These are phyloP conservation scores for Chlorella sp. DNA, from an alignment of 139 green algal genomes.

Conservation along the genomic window DNA sequence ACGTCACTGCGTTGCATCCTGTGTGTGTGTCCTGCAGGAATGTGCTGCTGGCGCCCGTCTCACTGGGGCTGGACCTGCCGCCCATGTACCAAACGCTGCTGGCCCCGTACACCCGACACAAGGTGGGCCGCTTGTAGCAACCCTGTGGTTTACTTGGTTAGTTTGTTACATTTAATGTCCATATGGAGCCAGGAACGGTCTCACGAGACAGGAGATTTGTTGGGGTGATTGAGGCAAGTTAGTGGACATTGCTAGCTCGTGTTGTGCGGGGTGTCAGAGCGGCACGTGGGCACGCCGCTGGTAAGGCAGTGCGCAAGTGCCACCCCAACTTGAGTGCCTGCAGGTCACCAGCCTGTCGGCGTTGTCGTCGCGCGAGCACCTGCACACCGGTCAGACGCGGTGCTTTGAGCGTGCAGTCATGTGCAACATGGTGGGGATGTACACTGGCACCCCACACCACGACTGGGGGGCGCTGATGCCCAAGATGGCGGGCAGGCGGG, in stretches of 20 bases:
- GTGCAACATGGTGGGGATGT: slow-evolving; percentile 26
- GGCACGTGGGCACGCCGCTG: background rate
- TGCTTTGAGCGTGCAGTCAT: slow-evolving; percentile 14
- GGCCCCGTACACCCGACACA: background rate
- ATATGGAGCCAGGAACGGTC: no score
- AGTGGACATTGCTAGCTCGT: background rate
- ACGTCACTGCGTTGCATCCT: background rate
- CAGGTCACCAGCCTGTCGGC: background rate
- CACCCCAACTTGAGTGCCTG: background rate
- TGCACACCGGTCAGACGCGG: slow-evolving; percentile 1
- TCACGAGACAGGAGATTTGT: no score
- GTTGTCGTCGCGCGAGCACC: slow-evolving; percentile 19
- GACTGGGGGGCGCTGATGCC: background rate
- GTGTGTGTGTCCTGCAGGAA: background rate
- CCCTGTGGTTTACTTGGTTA: background rate
- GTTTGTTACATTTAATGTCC: no score
- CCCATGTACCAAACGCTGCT: slow-evolving; percentile 18
- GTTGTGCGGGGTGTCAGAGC: no score
- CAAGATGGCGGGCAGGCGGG: slow-evolving; percentile 3
- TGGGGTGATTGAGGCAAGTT: no score
- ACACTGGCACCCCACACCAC: background rate
- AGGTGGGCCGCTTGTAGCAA: background rate
- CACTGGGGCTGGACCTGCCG: slow-evolving; percentile 4
- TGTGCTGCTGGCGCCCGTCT: slow-evolving; percentile 8
- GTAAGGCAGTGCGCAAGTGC: background rate